Evolutionary conservation across 2,329 filamentous ascomycete species (phyloP), one percentile per base, ranked within the genome.

Genomic region (Pezicula radicicola): DNA sequence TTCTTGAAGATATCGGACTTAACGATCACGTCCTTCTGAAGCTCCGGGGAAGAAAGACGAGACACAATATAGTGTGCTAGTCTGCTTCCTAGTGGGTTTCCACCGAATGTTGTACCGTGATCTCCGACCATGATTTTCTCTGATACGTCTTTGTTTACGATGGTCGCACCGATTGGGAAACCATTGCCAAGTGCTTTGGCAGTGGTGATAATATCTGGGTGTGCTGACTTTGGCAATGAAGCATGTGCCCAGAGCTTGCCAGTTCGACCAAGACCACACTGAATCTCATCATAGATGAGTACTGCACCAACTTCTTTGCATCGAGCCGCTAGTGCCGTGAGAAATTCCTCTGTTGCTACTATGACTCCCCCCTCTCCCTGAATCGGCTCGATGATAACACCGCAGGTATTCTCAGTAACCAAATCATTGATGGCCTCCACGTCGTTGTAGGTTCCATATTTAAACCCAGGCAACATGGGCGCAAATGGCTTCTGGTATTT

Each of bases 161-260:
- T 81, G 4, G 88, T 89, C 6, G 94, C 94, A 47, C 91, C 94
- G 60, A 99, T 92, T 45, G 94, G 94, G 70, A 97, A 93, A 5
- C 94, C 94, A 66, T 99, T 99, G 15, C 94, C 94, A 2, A 99
- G 84, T 1, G 94, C 94, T 75, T 99, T 99, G 52, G 94, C 94
- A 0, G 89, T 93, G 13, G 93, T 97, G 57, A 99, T 73, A 59
- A 99, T 87, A 64, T 99, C 94, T 6, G 94, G 94, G 67, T 99
- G 94, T 2, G 91, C 91, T 58, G 89, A 85, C 61, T 79, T 75
- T 35, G 89, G 87, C 21, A 94, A 79, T 52, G 78, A 76, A 10
- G 78, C 79, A 66, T 99, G 93, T 0, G 94, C 94, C 94, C 94
- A 99, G 63, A 99, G 79, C 12, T 78, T 80, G 35, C 94, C 94